phyloP scores from a whole-genome alignment of 129 eudicot species.

The Arctium lappa region DNA sequence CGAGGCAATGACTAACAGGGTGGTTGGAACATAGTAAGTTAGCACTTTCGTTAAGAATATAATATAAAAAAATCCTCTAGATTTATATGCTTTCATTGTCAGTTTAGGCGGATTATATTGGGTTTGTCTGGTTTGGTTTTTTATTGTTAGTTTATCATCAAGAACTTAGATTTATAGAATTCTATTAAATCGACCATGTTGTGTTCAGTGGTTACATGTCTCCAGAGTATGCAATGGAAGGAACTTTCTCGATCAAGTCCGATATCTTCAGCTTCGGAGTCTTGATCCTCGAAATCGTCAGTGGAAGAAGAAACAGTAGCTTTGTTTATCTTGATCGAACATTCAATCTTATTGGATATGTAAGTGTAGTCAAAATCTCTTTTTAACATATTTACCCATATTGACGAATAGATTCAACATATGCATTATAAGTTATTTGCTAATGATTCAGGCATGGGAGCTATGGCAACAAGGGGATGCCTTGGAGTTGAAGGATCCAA shows the following conservation, averaged over 20 bases:
- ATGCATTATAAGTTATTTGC: not conserved
- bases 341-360: slow-evolving; percentile 34
- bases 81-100: not conserved
- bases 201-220: slow-evolving; percentile 20
- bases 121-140: not conserved
- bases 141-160: not conserved
- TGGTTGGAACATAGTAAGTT: slow-evolving; percentile 66
- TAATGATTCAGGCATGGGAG: slow-evolving; percentile 40
- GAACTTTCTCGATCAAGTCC: slow-evolving; percentile 25
- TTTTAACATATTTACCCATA: not conserved
- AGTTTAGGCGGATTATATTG: not conserved
- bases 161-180: not conserved
- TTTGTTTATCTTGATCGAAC: slow-evolving; percentile 26
- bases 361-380: slow-evolving; percentile 16
- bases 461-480: slow-evolving; percentile 40
- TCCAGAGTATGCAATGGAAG: slow-evolving; percentile 32
- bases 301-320: slow-evolving; percentile 23
- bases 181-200: not conserved
- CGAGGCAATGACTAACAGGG: slow-evolving; percentile 41
- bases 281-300: slow-evolving; percentile 22
- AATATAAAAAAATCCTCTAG: not conserved
- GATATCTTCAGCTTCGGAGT: slow-evolving; percentile 38
- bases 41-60: not conserved
- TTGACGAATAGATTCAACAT: not conserved
- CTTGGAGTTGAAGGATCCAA: slow-evolving; percentile 31